Evolutionary conservation across 169 alveolate species (phyloP).

Genomic region (Pseudocohnilembus persalinus): DNA sequence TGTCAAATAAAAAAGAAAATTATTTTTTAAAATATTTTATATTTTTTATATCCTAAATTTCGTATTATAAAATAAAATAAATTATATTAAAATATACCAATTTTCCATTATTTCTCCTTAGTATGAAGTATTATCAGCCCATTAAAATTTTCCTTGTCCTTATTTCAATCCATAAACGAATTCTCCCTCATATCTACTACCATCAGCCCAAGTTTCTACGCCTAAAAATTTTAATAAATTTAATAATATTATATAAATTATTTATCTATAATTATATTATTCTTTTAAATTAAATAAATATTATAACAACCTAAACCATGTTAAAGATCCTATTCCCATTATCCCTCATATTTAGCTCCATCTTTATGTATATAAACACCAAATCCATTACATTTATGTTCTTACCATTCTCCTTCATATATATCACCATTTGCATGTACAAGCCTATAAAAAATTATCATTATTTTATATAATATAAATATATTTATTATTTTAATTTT

Average conservation of each 20-base stretch:
- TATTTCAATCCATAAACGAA: conserved; percentile 62
- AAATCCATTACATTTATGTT: conserved; percentile 49
- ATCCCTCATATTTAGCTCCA: conserved; percentile 62
- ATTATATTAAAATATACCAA: neutral
- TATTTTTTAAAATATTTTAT: too few relatives aligned
- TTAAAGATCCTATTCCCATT: conserved; percentile 37
- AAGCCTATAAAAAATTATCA: neutral
- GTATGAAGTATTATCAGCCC: conserved; percentile 51
- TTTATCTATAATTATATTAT: neutral
- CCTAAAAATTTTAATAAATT: conserved; percentile 49
- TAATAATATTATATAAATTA: neutral
- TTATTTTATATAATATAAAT: too few relatives aligned
- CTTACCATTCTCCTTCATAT: conserved; percentile 72
- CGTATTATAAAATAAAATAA: too few relatives aligned
- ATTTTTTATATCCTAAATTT: too few relatives aligned
- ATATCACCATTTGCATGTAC: conserved; percentile 55
- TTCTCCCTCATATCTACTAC: conserved; percentile 69
- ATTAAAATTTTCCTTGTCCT: conserved; percentile 68
- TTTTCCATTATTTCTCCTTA: conserved; percentile 56
- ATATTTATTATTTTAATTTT: too few relatives aligned
- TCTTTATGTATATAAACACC: conserved; percentile 50
- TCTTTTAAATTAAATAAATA: neutral
- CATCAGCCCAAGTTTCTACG: conserved; percentile 67
- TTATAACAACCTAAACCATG: conserved; percentile 31
- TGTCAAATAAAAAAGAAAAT: too few relatives aligned